Evolutionary conservation across 73 alveolate species (phyloP), one percentile per base, ranked within the genome.

Genomic region (Paramecium sexaurelia): DNA sequence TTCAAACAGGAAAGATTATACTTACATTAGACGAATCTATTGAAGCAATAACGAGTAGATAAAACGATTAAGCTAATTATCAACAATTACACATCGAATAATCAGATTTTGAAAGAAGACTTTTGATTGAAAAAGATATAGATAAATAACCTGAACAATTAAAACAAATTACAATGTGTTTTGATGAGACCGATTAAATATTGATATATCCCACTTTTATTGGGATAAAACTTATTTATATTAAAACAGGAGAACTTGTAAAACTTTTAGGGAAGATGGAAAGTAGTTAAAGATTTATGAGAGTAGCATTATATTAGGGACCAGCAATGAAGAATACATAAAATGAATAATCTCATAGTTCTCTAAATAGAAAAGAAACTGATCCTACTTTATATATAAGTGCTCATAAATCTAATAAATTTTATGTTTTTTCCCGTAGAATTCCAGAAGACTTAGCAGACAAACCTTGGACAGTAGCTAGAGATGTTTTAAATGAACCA

Each of bases 231-330:
- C 69, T 96, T 36, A 89, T 94, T 39, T 43, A 92, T 69, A 22
- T 97, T 17, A 82, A 89, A 43, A 73, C 93, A 10, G 78, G 89
- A 1, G 73, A 94, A 84, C 51, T 96, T 9, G 94, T 92, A 6
- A 87, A 94, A 90, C 85, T 96, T 32, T 55, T 96, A 37, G 99
- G 99, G 17, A 96, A 97, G 87, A 94, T 92, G 45, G 99, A 97
- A 91, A 85, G 93, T 69, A 90, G 94, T 17, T 92, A 87, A 75
- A 92, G 99, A 43, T 97, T 96, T 91, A 84, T 97, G 41, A 84
- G 92, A 32, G 68, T 96, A 66, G 71, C 92, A 66, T 92, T 94
- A 41, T 97, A 92, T 71, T 96, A 97, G 95, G 99, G 99, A 55
- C 94, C 88, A 71, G 93, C 99, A 9, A 56, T 91, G 96, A 94